phyloP scores from a whole-genome alignment of 2,329 filamentous ascomycete species.

The Anisogramma anomala region DNA sequence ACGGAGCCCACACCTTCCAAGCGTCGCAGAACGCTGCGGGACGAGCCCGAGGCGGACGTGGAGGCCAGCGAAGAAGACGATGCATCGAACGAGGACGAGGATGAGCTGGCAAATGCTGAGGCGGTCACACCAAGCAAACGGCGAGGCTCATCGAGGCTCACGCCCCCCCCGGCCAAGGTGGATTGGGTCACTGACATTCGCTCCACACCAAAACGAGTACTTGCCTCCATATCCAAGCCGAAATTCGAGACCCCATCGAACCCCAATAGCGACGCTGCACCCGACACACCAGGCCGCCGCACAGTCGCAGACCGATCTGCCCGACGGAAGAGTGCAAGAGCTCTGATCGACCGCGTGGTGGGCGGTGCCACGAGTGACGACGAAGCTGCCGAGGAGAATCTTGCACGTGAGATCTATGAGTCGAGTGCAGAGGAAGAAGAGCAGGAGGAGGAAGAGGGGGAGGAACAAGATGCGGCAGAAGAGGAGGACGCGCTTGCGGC shows the following conservation, averaged over 20 bases:
- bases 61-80: constrained; percentile 3
- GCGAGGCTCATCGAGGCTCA: constrained; percentile 18
- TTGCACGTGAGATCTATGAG: constrained; percentile 59
- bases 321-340: constrained; percentile 69
- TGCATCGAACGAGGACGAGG: constrained; percentile 4
- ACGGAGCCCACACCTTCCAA: constrained; percentile 2
- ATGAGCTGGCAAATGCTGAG: constrained; percentile 15
- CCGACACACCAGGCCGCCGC: constrained; percentile 49
- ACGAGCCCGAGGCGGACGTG: background rate
- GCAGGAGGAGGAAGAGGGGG: constrained; percentile 14
- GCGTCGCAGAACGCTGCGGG: background rate
- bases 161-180: constrained; percentile 7
- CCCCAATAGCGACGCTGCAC: constrained; percentile 22
- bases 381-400: constrained; percentile 55
- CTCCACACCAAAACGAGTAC: constrained; percentile 21
- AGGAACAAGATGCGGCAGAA: constrained; percentile 15
- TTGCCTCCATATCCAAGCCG: constrained; percentile 24
- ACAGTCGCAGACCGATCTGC: constrained; percentile 75
- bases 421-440: constrained; percentile 33
- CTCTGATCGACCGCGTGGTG: constrained; percentile 61
- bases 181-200: constrained; percentile 19
- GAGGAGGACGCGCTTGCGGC: constrained; percentile 21
- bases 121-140: constrained; percentile 22
- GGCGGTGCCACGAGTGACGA: constrained; percentile 56
- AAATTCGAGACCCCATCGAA: constrained; percentile 31